phyloP scores from a whole-genome alignment of 768 basidiomycete species.

The Naganishia onofrii region DNA sequence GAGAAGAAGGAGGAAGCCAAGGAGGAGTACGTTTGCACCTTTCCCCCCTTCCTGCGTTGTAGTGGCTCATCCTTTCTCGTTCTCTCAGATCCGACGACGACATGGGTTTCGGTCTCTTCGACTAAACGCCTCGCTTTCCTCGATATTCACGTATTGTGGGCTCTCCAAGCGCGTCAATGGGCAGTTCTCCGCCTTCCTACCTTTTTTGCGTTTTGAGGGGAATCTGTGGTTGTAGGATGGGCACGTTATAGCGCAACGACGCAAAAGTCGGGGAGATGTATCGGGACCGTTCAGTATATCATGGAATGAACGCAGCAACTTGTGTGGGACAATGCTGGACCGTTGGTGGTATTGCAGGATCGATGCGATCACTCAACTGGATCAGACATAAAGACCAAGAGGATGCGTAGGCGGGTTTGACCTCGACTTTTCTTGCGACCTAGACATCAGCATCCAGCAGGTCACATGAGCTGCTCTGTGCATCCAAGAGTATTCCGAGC shows the following conservation, averaged over 20 bases:
- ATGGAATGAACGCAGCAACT: constrained; percentile 37
- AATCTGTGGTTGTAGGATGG: constrained; percentile 6
- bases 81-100: constrained; percentile 88
- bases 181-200: constrained; percentile 8
- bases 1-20: constrained; percentile 74
- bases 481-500: no score
- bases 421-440: no score
- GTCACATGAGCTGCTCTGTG: no score
- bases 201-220: constrained; percentile 20
- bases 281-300: constrained; percentile 8
- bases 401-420: no score
- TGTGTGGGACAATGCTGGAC: no score
- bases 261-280: background rate
- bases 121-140: constrained; percentile 58
- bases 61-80: constrained; percentile 12
- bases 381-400: no score
- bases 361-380: no score
- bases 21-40: constrained; percentile 69
- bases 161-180: constrained; percentile 27
- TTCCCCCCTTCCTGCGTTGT: background rate
- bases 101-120: constrained; percentile 97
- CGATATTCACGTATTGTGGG: constrained; percentile 8
- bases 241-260: constrained; percentile 14
- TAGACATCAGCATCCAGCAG: no score
- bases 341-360: no score